A percentile compares a stretch with the other conserved stretches of the same genome.
phyloP scores from a whole-genome alignment of 257 asterid genomes.

The Gynochthodes officinalis region DNA sequence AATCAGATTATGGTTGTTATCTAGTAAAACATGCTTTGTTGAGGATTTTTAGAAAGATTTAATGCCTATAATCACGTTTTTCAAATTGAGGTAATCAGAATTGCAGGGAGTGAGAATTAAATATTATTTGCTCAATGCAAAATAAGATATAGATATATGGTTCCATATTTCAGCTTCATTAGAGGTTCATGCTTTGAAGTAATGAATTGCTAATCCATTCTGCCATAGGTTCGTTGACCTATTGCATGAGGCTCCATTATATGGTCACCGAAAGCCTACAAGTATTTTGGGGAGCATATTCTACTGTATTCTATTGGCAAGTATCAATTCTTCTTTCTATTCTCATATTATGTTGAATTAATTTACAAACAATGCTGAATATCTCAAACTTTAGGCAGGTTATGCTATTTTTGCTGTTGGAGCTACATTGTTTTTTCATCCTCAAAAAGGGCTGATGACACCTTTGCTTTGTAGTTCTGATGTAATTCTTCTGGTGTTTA shows the following conservation, averaged over 20 bases:
- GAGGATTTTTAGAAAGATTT: background rate
- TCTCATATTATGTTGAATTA: background rate
- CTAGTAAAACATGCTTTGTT: too few species aligned
- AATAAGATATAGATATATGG: background rate
- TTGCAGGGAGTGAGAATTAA: background rate
- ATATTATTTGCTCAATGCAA: background rate
- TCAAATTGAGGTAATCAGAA: background rate
- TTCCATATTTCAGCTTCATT: background rate
- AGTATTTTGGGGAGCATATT: constrained; percentile 68
- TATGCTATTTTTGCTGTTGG: constrained; percentile 86
- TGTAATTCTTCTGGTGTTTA: constrained; percentile 65
- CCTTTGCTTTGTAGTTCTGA: constrained; percentile 85
- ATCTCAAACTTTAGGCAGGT: constrained; percentile 76
- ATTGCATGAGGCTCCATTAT: constrained; percentile 91
- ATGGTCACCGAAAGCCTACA: constrained; percentile 88
- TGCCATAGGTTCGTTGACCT: constrained; percentile 79
- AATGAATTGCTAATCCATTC: constrained; percentile 25
- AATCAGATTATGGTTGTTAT: background rate
- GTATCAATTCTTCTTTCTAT: constrained; percentile 26
- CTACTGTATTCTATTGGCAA: constrained; percentile 82
- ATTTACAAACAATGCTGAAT: constrained; percentile 31
- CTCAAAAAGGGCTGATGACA: constrained; percentile 45
- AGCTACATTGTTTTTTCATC: constrained; percentile 66
- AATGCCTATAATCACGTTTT: background rate
- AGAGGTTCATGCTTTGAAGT: constrained; percentile 4